A percentile compares a stretch with the other conserved stretches of the same genome.
Evolutionary conservation across 345 rosid genomes (phyloP).

Genomic region (Bruguiera sexangula): DNA sequence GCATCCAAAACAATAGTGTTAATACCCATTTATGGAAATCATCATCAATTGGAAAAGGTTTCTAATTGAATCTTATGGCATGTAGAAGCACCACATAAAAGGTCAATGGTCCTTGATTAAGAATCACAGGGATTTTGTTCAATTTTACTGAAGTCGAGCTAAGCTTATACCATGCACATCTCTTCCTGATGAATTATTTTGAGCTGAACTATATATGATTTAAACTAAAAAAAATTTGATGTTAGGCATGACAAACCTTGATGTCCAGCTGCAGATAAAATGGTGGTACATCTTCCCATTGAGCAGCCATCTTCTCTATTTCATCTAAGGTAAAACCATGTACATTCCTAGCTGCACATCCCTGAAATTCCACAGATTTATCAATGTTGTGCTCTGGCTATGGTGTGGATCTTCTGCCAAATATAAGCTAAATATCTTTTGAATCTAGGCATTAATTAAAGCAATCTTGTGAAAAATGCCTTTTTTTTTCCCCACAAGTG

Average conservation of each 20-base stretch:
- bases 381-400: constrained; percentile 10
- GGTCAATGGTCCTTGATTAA: too few species aligned
- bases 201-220: too few species aligned
- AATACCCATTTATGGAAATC: constrained; percentile 15
- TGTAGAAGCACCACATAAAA: neutral
- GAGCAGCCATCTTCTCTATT: constrained; percentile 72
- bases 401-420: constrained; percentile 6
- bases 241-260: constrained; percentile 47
- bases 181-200: too few species aligned
- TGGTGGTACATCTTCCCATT: constrained; percentile 85
- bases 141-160: too few species aligned
- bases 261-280: constrained; percentile 69
- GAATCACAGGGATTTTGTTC: too few species aligned
- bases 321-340: constrained; percentile 79
- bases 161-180: too few species aligned
- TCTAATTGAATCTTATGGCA: too few species aligned
- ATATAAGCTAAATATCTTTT: constrained; percentile 6
- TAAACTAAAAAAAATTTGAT: constrained; percentile 10
- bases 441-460: neutral
- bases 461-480: too few species aligned
- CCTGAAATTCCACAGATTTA: constrained; percentile 47
- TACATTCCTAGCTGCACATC: constrained; percentile 94
- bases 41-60: neutral
- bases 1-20: constrained; percentile 21
- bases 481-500: too few species aligned